Base-by-base conservation (phyloP, 108 stramenopile genomes). In the Nitzschia inconspicua region DNA sequence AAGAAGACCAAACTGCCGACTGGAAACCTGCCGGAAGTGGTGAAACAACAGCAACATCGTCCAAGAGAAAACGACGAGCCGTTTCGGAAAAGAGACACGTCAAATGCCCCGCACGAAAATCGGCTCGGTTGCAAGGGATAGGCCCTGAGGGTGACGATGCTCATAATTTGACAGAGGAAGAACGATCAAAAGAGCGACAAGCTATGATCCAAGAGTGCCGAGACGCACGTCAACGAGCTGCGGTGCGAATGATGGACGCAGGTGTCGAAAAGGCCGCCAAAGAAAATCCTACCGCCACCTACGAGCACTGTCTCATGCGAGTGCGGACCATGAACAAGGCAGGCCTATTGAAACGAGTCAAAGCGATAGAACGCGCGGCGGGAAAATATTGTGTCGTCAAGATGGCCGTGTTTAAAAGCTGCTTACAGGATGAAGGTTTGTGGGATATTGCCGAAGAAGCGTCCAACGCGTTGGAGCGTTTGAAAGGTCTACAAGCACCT, bases 371-470 rank as follows among this genome's bases (percentile, higher is more conserved):
- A 76, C 76, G 86, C 20, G 93, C 93, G 26, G 84, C 88, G 10
- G 89, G 93, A 19, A 88, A 89, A 44, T 86, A 91, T 54, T 88
- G 86, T 57, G 80, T 95, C 27, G 82, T 95, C 8, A 95, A 95
- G 63, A 95, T 95, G 89, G 88, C 88, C 8, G 86, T 95, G 13
- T 95, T 95, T 65, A 82, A 89, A 51, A 72, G 65, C n/a, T 91
- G 88, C 54, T 52, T 95, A 30, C 86, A 91, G 73, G 93, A 95
- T 59, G 83, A 88, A 65, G 80, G 76, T 32, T 57, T 78, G 60
- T 88, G 78, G 84, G 86, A 89, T 23, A 65, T 95, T 40, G 89
- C 88, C n/a, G 66, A 73, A 16, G 24, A 73, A 39, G 89, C 93
- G 25, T 60, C 47, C 35, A 78, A 80, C 7, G 86, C 90, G 8